Conservation (phyloP, 2,329 filamentous ascomycete species). For the Diaporthe velutina region DNA sequence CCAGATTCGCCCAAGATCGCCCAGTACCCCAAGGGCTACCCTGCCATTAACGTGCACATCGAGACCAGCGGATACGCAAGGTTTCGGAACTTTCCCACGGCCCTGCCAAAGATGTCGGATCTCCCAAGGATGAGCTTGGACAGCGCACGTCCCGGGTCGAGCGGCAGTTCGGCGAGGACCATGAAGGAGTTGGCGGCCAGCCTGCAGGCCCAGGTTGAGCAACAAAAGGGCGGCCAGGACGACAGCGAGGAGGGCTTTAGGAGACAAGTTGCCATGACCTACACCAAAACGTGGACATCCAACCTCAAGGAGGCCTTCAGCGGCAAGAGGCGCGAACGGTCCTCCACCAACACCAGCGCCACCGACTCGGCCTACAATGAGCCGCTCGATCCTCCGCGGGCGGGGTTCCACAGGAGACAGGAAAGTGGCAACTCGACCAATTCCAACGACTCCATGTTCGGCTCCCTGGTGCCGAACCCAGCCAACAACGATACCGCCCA, state of each 20-base stretch:
- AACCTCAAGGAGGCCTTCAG: constrained; percentile 60
- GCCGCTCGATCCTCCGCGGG: constrained; percentile 39
- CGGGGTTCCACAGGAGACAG: constrained; percentile 46
- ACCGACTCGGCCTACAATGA: constrained; percentile 36
- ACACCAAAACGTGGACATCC: constrained; percentile 62
- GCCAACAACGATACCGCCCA: constrained; percentile 35
- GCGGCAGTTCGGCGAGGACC: constrained; percentile 39
- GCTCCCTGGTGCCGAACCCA: constrained; percentile 12
- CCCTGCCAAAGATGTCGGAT: constrained; percentile 48
- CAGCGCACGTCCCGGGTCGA: constrained; percentile 38
- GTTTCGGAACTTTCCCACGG: constrained; percentile 63
- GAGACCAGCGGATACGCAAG: constrained; percentile 70
- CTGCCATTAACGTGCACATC: constrained; percentile 64
- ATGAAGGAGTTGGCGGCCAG: constrained; percentile 38
- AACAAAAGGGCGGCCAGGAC: constrained; percentile 38
- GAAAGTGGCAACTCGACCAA: constrained; percentile 39
- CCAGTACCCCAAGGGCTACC: constrained; percentile 45
- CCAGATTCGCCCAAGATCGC: constrained; percentile 42
- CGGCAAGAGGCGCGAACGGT: constrained; percentile 48
- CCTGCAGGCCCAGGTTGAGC: constrained; percentile 33
- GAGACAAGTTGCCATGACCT: constrained; percentile 70
- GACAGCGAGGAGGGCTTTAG: constrained; percentile 56
- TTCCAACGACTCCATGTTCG: constrained; percentile 17
- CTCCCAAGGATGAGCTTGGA: constrained; percentile 51
- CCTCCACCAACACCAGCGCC: constrained; percentile 43